These are phyloP conservation scores for Pseudogymnoascus sp. DNA, from an alignment of 2,329 filamentous ascomycete genomes.

Conservation along the genomic window DNA sequence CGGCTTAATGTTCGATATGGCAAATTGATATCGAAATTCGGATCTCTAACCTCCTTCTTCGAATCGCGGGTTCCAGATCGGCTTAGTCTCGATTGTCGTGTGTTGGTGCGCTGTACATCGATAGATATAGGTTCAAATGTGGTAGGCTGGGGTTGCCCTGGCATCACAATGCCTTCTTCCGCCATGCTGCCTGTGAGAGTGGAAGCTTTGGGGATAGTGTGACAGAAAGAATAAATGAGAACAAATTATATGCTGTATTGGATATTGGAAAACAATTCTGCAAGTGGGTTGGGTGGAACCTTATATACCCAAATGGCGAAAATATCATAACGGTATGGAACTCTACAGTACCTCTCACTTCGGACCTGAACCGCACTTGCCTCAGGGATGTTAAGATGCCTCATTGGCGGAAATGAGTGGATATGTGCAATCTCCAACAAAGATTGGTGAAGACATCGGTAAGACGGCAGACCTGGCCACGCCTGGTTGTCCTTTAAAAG, in stretches of 20 bases:
- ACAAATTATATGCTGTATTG: neutral
- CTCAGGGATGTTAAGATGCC: neutral
- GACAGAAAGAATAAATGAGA: neutral
- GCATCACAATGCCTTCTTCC: constrained; percentile 7
- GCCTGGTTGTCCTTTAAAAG: neutral
- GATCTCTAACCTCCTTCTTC: neutral
- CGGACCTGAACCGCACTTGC: neutral
- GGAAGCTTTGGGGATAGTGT: neutral
- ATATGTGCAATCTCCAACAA: neutral
- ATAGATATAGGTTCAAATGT: neutral
- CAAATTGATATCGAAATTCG: constrained; percentile 44
- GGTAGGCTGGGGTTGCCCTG: neutral
- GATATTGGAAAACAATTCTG: neutral
- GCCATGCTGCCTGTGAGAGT: neutral
- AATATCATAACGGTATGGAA: neutral
- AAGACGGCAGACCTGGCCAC: neutral
- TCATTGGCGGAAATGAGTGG: neutral
- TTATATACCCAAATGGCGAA: neutral
- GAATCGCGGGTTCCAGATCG: neutral
- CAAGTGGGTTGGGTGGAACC: neutral
- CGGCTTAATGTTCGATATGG: constrained; percentile 58
- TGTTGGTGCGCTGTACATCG: constrained; percentile 3
- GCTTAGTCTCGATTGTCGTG: neutral
- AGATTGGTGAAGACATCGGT: neutral
- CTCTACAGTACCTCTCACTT: neutral